Conservation (phyloP, 768 basidiomycete genomes). For the Pleurotus tuoliensis region DNA sequence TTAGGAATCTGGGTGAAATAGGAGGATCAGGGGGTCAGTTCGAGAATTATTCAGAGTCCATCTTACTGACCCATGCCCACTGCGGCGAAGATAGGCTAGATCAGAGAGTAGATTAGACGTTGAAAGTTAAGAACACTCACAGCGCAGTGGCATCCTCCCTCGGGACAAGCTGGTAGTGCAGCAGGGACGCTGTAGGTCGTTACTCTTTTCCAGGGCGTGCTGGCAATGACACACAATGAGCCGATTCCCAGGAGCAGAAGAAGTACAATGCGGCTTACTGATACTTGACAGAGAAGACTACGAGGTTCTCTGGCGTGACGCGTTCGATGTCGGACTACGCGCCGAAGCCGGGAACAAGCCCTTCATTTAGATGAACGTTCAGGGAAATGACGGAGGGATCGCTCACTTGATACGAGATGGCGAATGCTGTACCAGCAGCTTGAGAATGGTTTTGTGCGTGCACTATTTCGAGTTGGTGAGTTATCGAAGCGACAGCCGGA, state of each 20-base stretch:
- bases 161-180: constrained; percentile 45
- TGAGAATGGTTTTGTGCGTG: constrained; percentile 48
- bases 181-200: constrained; percentile 44
- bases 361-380: no score
- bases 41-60: no score
- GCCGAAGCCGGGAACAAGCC: not conserved
- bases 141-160: constrained; percentile 48
- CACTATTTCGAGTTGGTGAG: constrained; percentile 25
- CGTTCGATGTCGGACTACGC: constrained; percentile 40
- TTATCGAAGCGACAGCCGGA: no score
- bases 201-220: constrained; percentile 51
- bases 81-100: no score
- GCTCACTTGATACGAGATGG: constrained; percentile 46
- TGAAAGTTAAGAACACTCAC: constrained; percentile 26
- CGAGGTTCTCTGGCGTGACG: constrained; percentile 45
- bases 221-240: constrained; percentile 14
- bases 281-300: constrained; percentile 47
- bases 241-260: not conserved
- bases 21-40: not conserved
- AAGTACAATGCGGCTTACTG: constrained; percentile 28
- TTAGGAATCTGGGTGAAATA: constrained; percentile 30
- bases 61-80: constrained; percentile 48
- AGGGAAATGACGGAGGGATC: no score
- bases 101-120: no score
- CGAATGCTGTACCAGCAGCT: constrained; percentile 54